Percentiles rank a stretch among this genome's conserved stretches.
Evolutionary conservation across 1,284 basidiomycete species (phyloP).

Genomic region (Cutaneotrichosporon daszewskae): DNA sequence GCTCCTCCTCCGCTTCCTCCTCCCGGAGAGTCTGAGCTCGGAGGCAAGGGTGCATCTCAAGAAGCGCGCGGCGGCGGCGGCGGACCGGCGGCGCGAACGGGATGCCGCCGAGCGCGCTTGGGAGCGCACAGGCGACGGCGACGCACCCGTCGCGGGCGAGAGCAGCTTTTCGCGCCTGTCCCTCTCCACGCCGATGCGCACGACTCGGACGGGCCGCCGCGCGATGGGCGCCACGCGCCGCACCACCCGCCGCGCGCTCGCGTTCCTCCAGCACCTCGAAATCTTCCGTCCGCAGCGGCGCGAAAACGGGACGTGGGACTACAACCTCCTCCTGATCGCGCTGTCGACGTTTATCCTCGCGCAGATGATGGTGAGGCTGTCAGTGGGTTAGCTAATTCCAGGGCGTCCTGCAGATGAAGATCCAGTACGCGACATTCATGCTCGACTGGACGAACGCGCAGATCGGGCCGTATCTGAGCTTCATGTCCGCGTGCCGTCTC

Average conservation of each 20-base stretch:
- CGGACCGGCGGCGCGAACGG: constrained; percentile 34
- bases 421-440: constrained; percentile 62
- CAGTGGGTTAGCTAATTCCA: constrained; percentile 54
- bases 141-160: constrained; percentile 2
- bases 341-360: constrained; percentile 49
- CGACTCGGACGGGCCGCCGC: constrained; percentile 4
- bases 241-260: constrained; percentile 44
- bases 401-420: constrained; percentile 61
- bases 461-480: constrained; percentile 70
- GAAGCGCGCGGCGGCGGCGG: constrained; percentile 34
- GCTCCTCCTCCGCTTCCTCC: constrained; percentile 54
- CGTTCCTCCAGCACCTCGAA: constrained; percentile 61
- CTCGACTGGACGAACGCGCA: constrained; percentile 71
- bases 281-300: constrained; percentile 57
- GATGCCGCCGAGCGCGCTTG: constrained; percentile 45
- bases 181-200: not conserved
- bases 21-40: constrained; percentile 66
- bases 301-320: constrained; percentile 52
- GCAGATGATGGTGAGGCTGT: constrained; percentile 56
- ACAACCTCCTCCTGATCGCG: constrained; percentile 61
- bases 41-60: constrained; percentile 36
- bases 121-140: constrained; percentile 31
- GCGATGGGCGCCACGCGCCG: constrained; percentile 27
- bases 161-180: constrained; percentile 18
- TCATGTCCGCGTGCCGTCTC: constrained; percentile 58